Conservation (phyloP, 2,329 filamentous ascomycete genomes). For the Bipolaris bicolor region DNA sequence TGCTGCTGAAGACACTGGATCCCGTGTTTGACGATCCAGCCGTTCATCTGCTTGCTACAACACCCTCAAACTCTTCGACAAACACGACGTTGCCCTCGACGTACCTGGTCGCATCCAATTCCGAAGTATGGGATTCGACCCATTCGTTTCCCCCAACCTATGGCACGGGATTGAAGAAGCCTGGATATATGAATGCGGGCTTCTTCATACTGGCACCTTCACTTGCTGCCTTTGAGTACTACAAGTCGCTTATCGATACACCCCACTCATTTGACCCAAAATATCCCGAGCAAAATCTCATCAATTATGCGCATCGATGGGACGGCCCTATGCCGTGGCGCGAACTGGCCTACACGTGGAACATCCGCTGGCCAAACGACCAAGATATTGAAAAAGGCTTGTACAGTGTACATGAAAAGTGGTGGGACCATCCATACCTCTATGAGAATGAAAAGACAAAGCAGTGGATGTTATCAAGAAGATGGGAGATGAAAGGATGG, state of each 20-base stretch:
- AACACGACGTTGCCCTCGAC: conserved; percentile 28
- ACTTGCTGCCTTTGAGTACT: conserved; percentile 40
- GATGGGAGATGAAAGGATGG: conserved; percentile 51
- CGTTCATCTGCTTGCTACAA: conserved; percentile 13
- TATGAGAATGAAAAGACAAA: conserved; percentile 35
- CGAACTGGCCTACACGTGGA: conserved; percentile 47
- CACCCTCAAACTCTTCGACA: not conserved
- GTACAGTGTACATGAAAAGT: conserved; percentile 50
- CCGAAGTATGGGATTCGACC: conserved; percentile 37
- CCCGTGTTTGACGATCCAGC: conserved; percentile 46
- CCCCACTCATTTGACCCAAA: conserved; percentile 40
- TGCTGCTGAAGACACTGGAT: conserved; percentile 40
- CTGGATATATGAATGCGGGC: conserved; percentile 46
- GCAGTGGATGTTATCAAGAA: conserved; percentile 40
- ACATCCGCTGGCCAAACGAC: conserved; percentile 46
- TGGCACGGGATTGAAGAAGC: conserved; percentile 36
- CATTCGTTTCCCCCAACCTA: conserved; percentile 46
- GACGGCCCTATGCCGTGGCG: conserved; percentile 51
- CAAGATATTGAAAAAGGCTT: conserved; percentile 47
- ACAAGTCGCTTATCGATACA: conserved; percentile 37
- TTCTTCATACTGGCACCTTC: conserved; percentile 48
- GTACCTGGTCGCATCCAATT: conserved; percentile 45
- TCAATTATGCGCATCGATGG: conserved; percentile 46
- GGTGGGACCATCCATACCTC: conserved; percentile 43
- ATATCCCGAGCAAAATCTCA: conserved; percentile 47